Percentiles rank a stretch among this genome's conserved stretches.
These are phyloP conservation scores for Lepiota brunneoincarnata DNA, from an alignment of 768 basidiomycete genomes.

Conservation along the genomic window DNA sequence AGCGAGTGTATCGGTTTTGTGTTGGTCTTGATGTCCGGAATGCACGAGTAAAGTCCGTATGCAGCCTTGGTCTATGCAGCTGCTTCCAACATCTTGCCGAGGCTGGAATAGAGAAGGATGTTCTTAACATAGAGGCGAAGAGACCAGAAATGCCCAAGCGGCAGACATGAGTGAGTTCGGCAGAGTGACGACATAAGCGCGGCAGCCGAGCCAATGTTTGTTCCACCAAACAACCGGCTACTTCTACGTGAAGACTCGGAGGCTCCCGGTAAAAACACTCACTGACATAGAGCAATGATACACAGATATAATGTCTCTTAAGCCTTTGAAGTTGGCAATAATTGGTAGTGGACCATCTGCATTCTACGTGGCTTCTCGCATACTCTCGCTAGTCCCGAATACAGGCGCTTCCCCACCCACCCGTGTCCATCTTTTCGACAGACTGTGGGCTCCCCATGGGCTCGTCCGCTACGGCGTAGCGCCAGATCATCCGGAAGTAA, in stretches of 20 bases:
- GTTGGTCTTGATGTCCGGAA: background rate
- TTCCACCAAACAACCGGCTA: too few species aligned
- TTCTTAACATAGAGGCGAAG: background rate
- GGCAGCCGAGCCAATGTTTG: too few species aligned
- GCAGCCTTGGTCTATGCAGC: too few species aligned
- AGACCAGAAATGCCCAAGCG: background rate
- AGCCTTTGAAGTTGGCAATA: conserved; percentile 73
- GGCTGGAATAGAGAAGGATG: background rate
- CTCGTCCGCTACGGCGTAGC: conserved; percentile 96
- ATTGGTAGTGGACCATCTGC: conserved; percentile 96
- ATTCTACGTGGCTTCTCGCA: conserved; percentile 87
- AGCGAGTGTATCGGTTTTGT: conserved; percentile 8
- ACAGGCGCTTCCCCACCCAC: conserved; percentile 28
- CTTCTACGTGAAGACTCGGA: background rate
- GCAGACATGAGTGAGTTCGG: background rate
- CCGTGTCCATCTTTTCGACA: conserved; percentile 86
- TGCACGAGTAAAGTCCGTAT: background rate
- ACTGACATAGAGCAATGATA: background rate
- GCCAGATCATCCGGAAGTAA: conserved; percentile 98
- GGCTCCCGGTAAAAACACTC: background rate
- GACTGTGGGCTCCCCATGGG: conserved; percentile 92
- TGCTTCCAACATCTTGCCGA: background rate
- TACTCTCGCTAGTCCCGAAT: conserved; percentile 65
- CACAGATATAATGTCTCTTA: conserved; percentile 13
- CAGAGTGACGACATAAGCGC: background rate